These are phyloP conservation scores for Xerocomus spinulosus DNA, from an alignment of 768 basidiomycete genomes.

Conservation along the genomic window DNA sequence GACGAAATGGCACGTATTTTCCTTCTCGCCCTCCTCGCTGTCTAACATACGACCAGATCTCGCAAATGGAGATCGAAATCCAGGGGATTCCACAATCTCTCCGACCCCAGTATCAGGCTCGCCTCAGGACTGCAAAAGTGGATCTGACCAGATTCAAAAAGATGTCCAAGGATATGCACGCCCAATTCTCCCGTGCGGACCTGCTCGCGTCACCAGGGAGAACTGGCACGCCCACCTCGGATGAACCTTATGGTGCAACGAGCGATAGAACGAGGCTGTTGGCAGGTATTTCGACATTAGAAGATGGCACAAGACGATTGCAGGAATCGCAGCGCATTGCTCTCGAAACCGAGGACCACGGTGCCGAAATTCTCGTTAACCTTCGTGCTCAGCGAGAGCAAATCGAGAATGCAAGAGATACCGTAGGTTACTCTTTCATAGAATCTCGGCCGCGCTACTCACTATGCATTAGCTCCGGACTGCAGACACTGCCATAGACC, in stretches of 20 bases:
- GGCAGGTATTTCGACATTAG: conserved; percentile 69
- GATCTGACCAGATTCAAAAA: conserved; percentile 80
- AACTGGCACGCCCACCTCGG: conserved; percentile 44
- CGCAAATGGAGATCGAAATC: conserved; percentile 99
- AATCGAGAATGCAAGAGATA: conserved; percentile 89
- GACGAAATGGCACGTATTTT: conserved; percentile 79
- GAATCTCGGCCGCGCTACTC: background rate
- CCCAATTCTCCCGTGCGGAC: conserved; percentile 67
- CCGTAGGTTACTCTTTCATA: conserved; percentile 44
- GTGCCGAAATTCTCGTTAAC: conserved; percentile 85
- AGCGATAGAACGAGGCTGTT: conserved; percentile 79
- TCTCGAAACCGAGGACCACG: conserved; percentile 93
- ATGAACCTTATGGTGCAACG: conserved; percentile 72
- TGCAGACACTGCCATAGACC: conserved; percentile 86
- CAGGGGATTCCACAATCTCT: conserved; percentile 89
- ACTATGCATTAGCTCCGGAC: conserved; percentile 57
- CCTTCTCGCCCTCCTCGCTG: background rate
- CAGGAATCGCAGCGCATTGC: conserved; percentile 91
- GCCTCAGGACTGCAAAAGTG: conserved; percentile 70
- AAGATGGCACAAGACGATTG: conserved; percentile 79
- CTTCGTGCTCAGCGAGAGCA: conserved; percentile 87
- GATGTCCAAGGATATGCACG: conserved; percentile 65
- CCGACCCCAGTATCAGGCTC: conserved; percentile 67
- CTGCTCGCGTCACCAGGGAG: conserved; percentile 56
- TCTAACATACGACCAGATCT: conserved; percentile 52